Percentiles rank a stretch among this genome's conserved stretches.
These are phyloP conservation scores for Plasmodium reichenowi DNA, from an alignment of 169 alveolate species.

Conservation along the genomic window DNA sequence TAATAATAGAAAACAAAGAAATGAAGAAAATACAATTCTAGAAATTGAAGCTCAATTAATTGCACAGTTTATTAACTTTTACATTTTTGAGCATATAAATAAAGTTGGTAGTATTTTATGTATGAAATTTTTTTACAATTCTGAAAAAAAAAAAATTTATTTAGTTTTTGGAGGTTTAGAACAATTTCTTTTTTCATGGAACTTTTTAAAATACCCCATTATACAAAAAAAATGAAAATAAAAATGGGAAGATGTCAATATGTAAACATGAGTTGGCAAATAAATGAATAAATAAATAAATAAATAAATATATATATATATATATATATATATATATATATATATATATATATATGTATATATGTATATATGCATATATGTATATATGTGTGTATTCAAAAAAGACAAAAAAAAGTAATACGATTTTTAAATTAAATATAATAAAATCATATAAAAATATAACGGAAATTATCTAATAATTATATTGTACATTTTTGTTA, in stretches of 20 bases:
- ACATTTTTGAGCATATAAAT: slow-evolving; percentile 53
- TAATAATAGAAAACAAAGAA: not conserved
- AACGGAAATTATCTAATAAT: slow-evolving; percentile 20
- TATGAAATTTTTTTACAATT: slow-evolving; percentile 69
- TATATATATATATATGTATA: not conserved
- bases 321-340: not conserved
- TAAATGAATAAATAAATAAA: not conserved
- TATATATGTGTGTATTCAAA: no score
- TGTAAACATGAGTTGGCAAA: not conserved
- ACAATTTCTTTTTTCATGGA: slow-evolving; percentile 72
- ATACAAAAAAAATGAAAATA: not conserved
- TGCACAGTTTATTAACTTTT: slow-evolving; percentile 51
- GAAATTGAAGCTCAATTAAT: slow-evolving; percentile 32
- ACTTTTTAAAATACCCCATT: slow-evolving; percentile 53
- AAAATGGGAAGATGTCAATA: no score
- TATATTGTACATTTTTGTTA: slow-evolving; percentile 18
- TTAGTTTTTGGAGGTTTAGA: slow-evolving; percentile 70
- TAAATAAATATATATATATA: not conserved
- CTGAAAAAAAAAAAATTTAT: slow-evolving; percentile 25
- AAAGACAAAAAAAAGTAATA: slow-evolving; percentile 4
- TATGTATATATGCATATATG: not conserved
- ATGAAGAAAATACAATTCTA: not conserved
- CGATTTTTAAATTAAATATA: not conserved
- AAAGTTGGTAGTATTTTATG: slow-evolving; percentile 67
- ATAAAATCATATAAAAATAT: not conserved